Conservation (phyloP, 2,329 filamentous ascomycete species). For the Chaetomium olivaceum region DNA sequence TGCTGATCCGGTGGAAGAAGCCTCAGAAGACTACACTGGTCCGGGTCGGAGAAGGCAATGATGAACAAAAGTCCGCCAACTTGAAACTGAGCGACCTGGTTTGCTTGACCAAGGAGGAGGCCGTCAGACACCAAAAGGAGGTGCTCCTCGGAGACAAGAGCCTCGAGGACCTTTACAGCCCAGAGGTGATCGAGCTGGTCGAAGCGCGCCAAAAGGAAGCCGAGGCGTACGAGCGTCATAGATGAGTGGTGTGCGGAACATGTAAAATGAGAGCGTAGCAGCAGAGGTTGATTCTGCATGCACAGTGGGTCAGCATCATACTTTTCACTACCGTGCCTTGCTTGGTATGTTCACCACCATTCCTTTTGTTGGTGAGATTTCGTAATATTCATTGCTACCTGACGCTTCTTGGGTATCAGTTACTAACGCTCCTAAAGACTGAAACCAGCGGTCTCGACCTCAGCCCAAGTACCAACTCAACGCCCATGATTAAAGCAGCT, state of each 20-base stretch:
- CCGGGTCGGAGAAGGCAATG: conserved; percentile 61
- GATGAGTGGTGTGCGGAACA: conserved; percentile 37
- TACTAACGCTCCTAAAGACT: conserved; percentile 6
- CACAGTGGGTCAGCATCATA: background rate
- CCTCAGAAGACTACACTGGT: conserved; percentile 61
- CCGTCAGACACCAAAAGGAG: conserved; percentile 73
- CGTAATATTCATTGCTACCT: background rate
- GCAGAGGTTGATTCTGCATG: background rate
- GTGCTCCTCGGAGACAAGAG: conserved; percentile 69
- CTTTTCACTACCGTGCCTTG: background rate
- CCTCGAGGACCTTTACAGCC: conserved; percentile 73
- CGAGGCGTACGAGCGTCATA: conserved; percentile 57
- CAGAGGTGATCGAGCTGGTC: conserved; percentile 65
- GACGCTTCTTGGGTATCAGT: conserved; percentile 4
- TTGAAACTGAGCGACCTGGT: conserved; percentile 72
- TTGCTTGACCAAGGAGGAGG: conserved; percentile 92
- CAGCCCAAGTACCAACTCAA: background rate
- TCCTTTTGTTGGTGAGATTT: background rate
- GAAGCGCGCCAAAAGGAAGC: conserved; percentile 69
- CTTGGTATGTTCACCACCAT: background rate
- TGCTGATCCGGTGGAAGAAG: conserved; percentile 76
- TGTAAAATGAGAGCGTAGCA: background rate
- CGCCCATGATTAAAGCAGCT: background rate
- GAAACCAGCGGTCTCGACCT: background rate
- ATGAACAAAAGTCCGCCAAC: conserved; percentile 76